Base-by-base conservation (phyloP, 2,329 filamentous ascomycete species). In the Cordyceps pruinosa region DNA sequence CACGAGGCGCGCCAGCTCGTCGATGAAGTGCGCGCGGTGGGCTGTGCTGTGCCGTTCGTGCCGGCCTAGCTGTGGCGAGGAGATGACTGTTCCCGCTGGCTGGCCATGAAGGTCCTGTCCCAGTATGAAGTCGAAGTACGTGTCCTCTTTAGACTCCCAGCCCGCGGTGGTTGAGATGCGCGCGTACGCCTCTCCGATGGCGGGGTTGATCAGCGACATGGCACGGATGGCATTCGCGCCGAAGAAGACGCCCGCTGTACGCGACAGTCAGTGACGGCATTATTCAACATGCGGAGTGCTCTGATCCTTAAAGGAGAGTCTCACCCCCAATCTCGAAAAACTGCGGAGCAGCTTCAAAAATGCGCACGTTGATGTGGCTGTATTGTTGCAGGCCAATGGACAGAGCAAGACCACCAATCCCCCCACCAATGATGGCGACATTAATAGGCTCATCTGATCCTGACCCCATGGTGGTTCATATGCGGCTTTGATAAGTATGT, bases 401-500 rank as follows among this genome's bases (percentile, higher is more conserved):
- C 5, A 77, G 66, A 26, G 71, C 69, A 26, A 77, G 64, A 45
- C 75, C 76, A n/a, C 71, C 79, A 62, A 71, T 80, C 64, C 69
- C 80, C 59, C 65, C 78, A 64, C 69, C 81, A n/a, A 78, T 64
- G n/a, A 78, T 74, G 52, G 73, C 75, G 37, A 77, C 63, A 34
- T 58, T 21, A 19, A 58, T 58, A 25, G 56, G 32, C 19, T 54
- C 21, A 5, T 54, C 46, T 21, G 15, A 13, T 32, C 23, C 25
- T 19, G 48, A 35, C 21, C 17, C 42, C 56, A 49, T 58, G 2
- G 12, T 48, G 37, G 8, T n/a, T 45, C 25, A 41, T 19, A n/a
- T 32, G 7, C 5, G n/a, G 5, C 13, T 21, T 28, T n/a, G 17
- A 5, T 15, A n/a, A 21, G 15, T 1, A n/a, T n/a, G n/a, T n/a